Evolutionary conservation across 2,329 filamentous ascomycete genomes (phyloP).

Genomic region (Talaromyces sp.): DNA sequence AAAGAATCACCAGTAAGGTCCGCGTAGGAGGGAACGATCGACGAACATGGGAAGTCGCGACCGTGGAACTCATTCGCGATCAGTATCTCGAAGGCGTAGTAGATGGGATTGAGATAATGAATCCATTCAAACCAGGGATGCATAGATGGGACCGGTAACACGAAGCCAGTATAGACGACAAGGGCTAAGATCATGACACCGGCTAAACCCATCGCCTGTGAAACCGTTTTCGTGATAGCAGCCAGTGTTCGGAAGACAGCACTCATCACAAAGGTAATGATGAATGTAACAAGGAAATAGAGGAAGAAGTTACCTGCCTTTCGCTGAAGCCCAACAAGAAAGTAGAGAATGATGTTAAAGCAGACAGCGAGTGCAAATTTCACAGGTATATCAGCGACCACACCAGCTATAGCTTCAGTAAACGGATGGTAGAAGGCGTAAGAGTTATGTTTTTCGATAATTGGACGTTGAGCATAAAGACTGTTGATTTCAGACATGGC

Average conservation of each 20-base stretch:
- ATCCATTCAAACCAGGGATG: constrained; percentile 54
- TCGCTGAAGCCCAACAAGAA: constrained; percentile 77
- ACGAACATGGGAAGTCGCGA: constrained; percentile 23
- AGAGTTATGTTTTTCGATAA: constrained; percentile 33
- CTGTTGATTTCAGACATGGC: constrained; percentile 47
- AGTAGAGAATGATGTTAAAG: constrained; percentile 82
- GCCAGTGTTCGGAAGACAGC: constrained; percentile 57
- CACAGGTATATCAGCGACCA: constrained; percentile 61
- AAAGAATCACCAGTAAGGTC: constrained; percentile 13
- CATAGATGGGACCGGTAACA: constrained; percentile 46
- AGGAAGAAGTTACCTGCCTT: constrained; percentile 80
- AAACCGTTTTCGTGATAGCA: constrained; percentile 40
- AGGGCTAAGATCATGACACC: constrained; percentile 35
- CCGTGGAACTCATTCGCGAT: constrained; percentile 38
- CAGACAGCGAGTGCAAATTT: constrained; percentile 69
- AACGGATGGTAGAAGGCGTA: constrained; percentile 36
- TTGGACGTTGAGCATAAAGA: constrained; percentile 27
- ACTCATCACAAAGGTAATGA: constrained; percentile 40
- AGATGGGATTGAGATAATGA: constrained; percentile 36
- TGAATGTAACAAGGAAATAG: constrained; percentile 57
- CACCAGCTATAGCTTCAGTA: constrained; percentile 16
- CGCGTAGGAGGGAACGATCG: constrained; percentile 23
- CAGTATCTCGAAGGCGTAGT: constrained; percentile 35
- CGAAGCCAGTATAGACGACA: constrained; percentile 41
- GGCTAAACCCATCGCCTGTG: constrained; percentile 57